Evolutionary conservation across 2,329 filamentous ascomycete species (phyloP).

Genomic region (Paradendryphiella salina): DNA sequence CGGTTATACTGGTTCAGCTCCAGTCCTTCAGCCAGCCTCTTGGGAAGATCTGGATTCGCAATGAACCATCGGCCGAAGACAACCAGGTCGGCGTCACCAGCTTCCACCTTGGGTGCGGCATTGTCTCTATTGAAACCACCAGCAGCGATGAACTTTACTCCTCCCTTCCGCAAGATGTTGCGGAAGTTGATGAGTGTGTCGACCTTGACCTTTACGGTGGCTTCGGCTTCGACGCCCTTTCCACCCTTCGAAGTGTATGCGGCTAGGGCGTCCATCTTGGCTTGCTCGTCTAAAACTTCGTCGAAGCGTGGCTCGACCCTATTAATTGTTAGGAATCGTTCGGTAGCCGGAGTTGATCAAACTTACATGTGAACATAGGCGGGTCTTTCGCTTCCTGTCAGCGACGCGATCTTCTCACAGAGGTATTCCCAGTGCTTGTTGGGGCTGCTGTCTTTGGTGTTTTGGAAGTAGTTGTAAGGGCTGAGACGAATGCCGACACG

Average conservation of each 20-base stretch:
- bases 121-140: slow-evolving; percentile 60
- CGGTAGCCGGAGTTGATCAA: neutral
- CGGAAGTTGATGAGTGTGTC: slow-evolving; percentile 46
- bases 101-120: slow-evolving; percentile 55
- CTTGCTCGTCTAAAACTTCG: slow-evolving; percentile 43
- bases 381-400: slow-evolving; percentile 35
- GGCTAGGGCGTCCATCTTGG: slow-evolving; percentile 47
- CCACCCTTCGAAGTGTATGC: slow-evolving; percentile 37
- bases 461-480: slow-evolving; percentile 46
- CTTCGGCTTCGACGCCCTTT: slow-evolving; percentile 40
- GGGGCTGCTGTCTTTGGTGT: slow-evolving; percentile 51
- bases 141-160: slow-evolving; percentile 60
- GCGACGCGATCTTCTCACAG: slow-evolving; percentile 47
- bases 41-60: slow-evolving; percentile 53
- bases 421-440: slow-evolving; percentile 53
- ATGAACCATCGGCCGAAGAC: slow-evolving; percentile 54
- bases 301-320: slow-evolving; percentile 47
- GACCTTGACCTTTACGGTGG: slow-evolving; percentile 28
- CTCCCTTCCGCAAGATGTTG: slow-evolving; percentile 52
- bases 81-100: slow-evolving; percentile 45
- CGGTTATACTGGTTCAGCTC: slow-evolving; percentile 49
- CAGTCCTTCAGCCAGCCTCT: slow-evolving; percentile 48
- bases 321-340: slow-evolving; percentile 8
- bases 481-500: slow-evolving; percentile 41
- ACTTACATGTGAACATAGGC: slow-evolving; percentile 45